Base-by-base conservation (phyloP, 805 yeast species). In the Myxozyma kluyveri region DNA sequence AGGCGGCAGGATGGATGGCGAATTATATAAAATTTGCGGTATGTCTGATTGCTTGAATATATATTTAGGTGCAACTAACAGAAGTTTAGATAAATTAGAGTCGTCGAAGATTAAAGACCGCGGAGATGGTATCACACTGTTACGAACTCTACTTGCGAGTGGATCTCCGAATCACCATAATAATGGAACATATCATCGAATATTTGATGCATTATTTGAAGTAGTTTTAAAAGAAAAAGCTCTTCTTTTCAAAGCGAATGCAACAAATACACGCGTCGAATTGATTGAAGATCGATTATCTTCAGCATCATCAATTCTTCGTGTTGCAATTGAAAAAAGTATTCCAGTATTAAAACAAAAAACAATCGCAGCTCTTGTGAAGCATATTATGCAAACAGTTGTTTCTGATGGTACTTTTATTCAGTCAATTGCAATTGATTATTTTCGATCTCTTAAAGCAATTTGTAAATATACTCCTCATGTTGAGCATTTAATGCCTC, bases 391-490 rank as follows among this genome's bases (percentile, higher is more conserved):
- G 9, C 55, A 54, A 19, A 36, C 40, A 4, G 35, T 42, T 19
- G 44, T 43, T 21, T 17, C 33, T 2, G 36, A 47, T 36, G 49
- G 52, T 26, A 22, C 10, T 2, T 9, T 59, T 17, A 44, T 52
- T 24, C 42, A 42, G 24, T 63, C 63, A 3, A 19, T 63, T 22
- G 37, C 50, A 18, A 31, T 45, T 14, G 50, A 56, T 19, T 63
- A 58, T n/a, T 18, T 59, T 7, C 56, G 54, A 22, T 40, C 54
- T 9, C 36, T 61, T 23, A 32, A 40, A 17, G 24, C 41, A 3
- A 24, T 63, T 19, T 59, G 57, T 42, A 32, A 45, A 17, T 49
- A 59, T 21, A 27, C 59, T 3, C 57, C 63, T 2, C 61, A 61
- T 23, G 38, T 63, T 4, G 64, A 63, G 31, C 62, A 60, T 39